phyloP scores from a whole-genome alignment of 2,329 filamentous ascomycete genomes.

The Fusarium annulatum region DNA sequence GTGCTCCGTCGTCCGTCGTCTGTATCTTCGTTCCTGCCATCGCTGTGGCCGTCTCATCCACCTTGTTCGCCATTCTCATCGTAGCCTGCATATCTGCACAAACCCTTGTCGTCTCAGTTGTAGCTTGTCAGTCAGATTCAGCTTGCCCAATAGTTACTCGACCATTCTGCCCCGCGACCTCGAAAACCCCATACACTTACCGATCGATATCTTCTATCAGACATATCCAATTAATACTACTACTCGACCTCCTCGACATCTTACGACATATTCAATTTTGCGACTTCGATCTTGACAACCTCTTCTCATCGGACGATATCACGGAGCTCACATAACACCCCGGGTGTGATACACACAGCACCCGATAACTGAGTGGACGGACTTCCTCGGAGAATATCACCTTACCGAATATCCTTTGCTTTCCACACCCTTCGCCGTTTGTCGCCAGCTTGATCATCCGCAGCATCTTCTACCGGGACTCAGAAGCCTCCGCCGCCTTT shows the following conservation, averaged over 20 bases:
- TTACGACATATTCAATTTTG: slow-evolving; percentile 12
- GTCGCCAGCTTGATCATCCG: slow-evolving; percentile 24
- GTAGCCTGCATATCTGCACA: slow-evolving; percentile 25
- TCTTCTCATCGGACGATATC: slow-evolving; percentile 19
- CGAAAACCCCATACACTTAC: slow-evolving; percentile 19
- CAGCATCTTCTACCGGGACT: slow-evolving; percentile 5
- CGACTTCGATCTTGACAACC: slow-evolving; percentile 21
- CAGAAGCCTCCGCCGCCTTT: slow-evolving; percentile 9
- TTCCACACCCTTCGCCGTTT: slow-evolving; percentile 25
- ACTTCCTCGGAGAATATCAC: slow-evolving; percentile 33
- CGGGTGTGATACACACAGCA: slow-evolving; percentile 33
- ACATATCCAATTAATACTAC: slow-evolving; percentile 30
- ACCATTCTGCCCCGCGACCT: slow-evolving; percentile 30
- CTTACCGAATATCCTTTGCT: slow-evolving; percentile 26
- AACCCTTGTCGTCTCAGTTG: slow-evolving; percentile 26
- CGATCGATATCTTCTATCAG: slow-evolving; percentile 29
- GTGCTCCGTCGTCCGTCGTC: slow-evolving; percentile 19
- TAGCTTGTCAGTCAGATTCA: slow-evolving; percentile 33
- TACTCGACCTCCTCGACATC: slow-evolving; percentile 7
- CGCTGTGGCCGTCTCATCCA: slow-evolving; percentile 8
- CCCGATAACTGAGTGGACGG: slow-evolving; percentile 36
- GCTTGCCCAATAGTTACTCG: slow-evolving; percentile 26
- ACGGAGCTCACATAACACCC: slow-evolving; percentile 30
- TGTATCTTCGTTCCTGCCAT: slow-evolving; percentile 1
- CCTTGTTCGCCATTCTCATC: slow-evolving; percentile 21